These are phyloP conservation scores for Fusarium avenaceum DNA, from an alignment of 2,329 filamentous ascomycete genomes.

Conservation along the genomic window DNA sequence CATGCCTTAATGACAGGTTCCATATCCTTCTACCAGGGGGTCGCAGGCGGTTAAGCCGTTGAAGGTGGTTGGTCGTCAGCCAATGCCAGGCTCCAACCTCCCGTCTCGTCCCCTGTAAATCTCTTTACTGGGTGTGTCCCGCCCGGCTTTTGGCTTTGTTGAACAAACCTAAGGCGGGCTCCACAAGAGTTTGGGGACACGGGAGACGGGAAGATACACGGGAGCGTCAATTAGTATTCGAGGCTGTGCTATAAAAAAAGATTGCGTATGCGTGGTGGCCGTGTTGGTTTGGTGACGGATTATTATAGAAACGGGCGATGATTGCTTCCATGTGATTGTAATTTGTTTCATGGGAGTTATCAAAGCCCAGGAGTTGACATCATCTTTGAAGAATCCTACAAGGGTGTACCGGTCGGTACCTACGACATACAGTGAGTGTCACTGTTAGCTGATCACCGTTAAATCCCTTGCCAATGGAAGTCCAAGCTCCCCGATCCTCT, in stretches of 20 bases:
- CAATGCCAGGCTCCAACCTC: slow-evolving; percentile 29
- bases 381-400: slow-evolving; percentile 9
- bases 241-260: slow-evolving; percentile 28
- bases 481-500: slow-evolving; percentile 36
- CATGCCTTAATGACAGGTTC: slow-evolving; percentile 19
- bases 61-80: slow-evolving; percentile 38
- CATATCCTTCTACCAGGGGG: slow-evolving; percentile 9
- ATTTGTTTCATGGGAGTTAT: slow-evolving; percentile 6
- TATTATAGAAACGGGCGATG: slow-evolving; percentile 1
- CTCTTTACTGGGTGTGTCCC: slow-evolving; percentile 10
- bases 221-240: slow-evolving; percentile 27
- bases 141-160: slow-evolving; percentile 13
- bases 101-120: slow-evolving; percentile 29
- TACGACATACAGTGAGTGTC: slow-evolving; percentile 1
- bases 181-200: slow-evolving; percentile 28
- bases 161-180: slow-evolving; percentile 11
- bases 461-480: slow-evolving; percentile 4
- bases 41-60: slow-evolving; percentile 37
- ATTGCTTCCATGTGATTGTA: slow-evolving; percentile 2
- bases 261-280: slow-evolving; percentile 33
- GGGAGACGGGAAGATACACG: slow-evolving; percentile 19
- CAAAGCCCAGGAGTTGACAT: slow-evolving; percentile 19
- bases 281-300: slow-evolving; percentile 13
- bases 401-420: neutral
- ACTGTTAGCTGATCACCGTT: slow-evolving; percentile 24